A percentile compares a stretch with the other conserved stretches of the same genome.
phyloP scores from a whole-genome alignment of 1,284 basidiomycete genomes.

The Kwoniella shivajii region DNA sequence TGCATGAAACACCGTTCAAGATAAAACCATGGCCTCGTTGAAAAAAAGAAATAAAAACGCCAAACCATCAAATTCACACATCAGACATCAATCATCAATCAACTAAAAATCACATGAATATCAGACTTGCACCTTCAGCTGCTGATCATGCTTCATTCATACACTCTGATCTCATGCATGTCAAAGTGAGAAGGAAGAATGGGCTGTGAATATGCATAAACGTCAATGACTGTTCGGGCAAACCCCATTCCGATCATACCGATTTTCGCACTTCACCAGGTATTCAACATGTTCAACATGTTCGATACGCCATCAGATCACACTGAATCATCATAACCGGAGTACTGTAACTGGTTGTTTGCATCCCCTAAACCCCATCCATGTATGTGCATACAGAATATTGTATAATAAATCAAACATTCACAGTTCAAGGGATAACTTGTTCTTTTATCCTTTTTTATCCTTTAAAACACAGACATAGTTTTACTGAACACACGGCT shows the following conservation, averaged over 20 bases:
- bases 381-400: slow-evolving; percentile 5
- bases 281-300: slow-evolving; percentile 3
- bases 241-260: not conserved
- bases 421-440: too few species aligned
- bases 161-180: too few species aligned
- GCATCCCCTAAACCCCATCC: too few species aligned
- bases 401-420: not conserved
- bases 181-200: too few species aligned
- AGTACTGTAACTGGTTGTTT: too few species aligned
- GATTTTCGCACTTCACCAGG: not conserved
- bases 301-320: too few species aligned
- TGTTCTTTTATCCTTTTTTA: not conserved
- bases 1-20: too few species aligned
- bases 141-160: not conserved
- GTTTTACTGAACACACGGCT: slow-evolving; percentile 2
- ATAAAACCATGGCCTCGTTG: too few species aligned
- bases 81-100: slow-evolving; percentile 1
- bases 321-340: too few species aligned
- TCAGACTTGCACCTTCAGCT: not conserved
- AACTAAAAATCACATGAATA: not conserved
- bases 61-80: slow-evolving; percentile 3
- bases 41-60: not conserved
- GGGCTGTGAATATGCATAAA: too few species aligned
- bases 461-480: not conserved
- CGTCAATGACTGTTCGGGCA: too few species aligned